Percentiles rank a stretch among this genome's conserved stretches.
phyloP scores from a whole-genome alignment of 345 rosid genomes.

The thale cress (Arabidopsis thaliana) region TAIR10.1 NC_003071.7:10655001-10655500 shows the following conservation, averaged over 20 bases:
- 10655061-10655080: not conserved
- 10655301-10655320: not conserved
- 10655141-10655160: not conserved
- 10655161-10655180: not conserved
- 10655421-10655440: conserved; percentile 90
- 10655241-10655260: conserved; percentile 91
- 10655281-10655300: conserved; percentile 71
- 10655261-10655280: conserved; percentile 90
- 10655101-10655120: not conserved
- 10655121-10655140: conserved; percentile 11
- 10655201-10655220: conserved; percentile 94
- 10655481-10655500: conserved; percentile 73
- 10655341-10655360: conserved; percentile 25
- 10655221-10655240: conserved; percentile 75
- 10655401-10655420: conserved; percentile 64
- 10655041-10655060: conserved; percentile 1
- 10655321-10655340: not conserved
- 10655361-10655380: conserved; percentile 9
- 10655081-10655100: conserved; percentile 2
- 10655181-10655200: conserved; percentile 64
- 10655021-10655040: conserved; percentile 59
- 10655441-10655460: conserved; percentile 87
- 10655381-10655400: conserved; percentile 9
- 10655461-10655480: conserved; percentile 86
- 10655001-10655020: conserved; percentile 75